Evolutionary conservation across 2,329 filamentous ascomycete genomes (phyloP).

Genomic region (Penicillium sp.): DNA sequence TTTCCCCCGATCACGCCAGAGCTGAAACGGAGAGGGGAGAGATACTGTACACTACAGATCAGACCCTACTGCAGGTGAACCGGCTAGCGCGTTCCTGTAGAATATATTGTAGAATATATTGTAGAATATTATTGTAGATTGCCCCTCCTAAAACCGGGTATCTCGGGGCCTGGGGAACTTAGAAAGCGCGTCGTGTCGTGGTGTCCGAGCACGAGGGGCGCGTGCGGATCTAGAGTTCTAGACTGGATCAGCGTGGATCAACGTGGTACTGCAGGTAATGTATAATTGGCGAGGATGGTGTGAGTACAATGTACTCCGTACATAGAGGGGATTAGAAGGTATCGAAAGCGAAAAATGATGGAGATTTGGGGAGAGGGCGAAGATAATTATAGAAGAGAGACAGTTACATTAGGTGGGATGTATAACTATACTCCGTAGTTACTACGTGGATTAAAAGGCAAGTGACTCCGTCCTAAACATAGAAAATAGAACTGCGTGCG

Average conservation of each 20-base stretch:
- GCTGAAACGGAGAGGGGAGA: not conserved
- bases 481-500: not conserved
- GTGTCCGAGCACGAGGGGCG: conserved; percentile 1
- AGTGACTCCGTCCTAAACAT: not conserved
- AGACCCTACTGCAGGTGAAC: conserved; percentile 2
- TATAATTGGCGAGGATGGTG: not conserved
- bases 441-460: not conserved
- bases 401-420: not conserved
- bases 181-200: not conserved
- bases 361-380: not conserved
- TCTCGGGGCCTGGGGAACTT: not conserved
- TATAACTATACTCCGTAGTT: not conserved
- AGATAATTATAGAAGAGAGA: conserved; percentile 5
- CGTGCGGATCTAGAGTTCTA: conserved; percentile 8
- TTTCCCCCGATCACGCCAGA: conserved; percentile 2
- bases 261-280: not conserved
- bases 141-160: not conserved
- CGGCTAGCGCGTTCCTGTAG: not conserved
- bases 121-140: too few relatives aligned
- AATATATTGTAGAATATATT: not conserved
- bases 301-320: not conserved
- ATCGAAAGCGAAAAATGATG: not conserved
- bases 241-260: not conserved
- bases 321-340: not conserved
- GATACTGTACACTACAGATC: not conserved